These are phyloP conservation scores for Alloascoidea hylecoeti DNA, from an alignment of 805 yeast species.

Conservation along the genomic window DNA sequence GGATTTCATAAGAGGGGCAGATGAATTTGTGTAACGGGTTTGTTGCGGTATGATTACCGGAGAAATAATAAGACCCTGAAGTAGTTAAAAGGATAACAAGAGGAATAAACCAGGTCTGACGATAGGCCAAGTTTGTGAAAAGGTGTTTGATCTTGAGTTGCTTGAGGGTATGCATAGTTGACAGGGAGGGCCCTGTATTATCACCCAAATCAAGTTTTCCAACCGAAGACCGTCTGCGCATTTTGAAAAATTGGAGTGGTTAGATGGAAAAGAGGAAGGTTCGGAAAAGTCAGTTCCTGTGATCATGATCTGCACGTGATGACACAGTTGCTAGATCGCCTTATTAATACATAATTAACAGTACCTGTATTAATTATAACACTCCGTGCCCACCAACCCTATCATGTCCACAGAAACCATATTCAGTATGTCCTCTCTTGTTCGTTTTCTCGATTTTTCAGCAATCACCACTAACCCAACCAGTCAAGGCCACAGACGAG, in stretches of 20 bases:
- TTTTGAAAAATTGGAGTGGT: too few relatives aligned
- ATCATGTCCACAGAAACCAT: too few relatives aligned
- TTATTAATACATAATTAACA: too few relatives aligned
- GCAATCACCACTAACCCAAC: too few relatives aligned
- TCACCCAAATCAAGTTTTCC: slow-evolving; percentile 71
- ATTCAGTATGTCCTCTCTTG: too few relatives aligned
- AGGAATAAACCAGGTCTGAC: slow-evolving; percentile 63
- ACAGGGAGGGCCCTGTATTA: slow-evolving; percentile 45
- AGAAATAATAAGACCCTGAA: slow-evolving; percentile 26
- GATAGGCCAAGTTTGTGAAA: slow-evolving; percentile 41
- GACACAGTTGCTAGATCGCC: too few relatives aligned
- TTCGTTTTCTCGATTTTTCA: too few relatives aligned
- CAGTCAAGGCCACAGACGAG: slow-evolving; percentile 47
- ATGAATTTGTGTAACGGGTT: slow-evolving; percentile 56
- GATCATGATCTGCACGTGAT: too few relatives aligned
- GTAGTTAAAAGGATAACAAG: slow-evolving; percentile 29
- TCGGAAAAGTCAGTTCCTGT: too few relatives aligned
- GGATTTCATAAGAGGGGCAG: slow-evolving; percentile 48
- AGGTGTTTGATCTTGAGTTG: slow-evolving; percentile 40
- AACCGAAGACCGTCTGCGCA: slow-evolving; percentile 52
- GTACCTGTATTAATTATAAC: too few relatives aligned
- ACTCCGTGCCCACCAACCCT: too few relatives aligned
- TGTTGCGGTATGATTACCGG: slow-evolving; percentile 38
- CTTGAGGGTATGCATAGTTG: slow-evolving; percentile 46
- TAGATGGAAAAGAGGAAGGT: too few relatives aligned